A percentile compares a stretch with the other conserved stretches of the same genome.
phyloP scores from a whole-genome alignment of 2,329 filamentous ascomycete genomes.

The Stemphylium lycopersici region DNA sequence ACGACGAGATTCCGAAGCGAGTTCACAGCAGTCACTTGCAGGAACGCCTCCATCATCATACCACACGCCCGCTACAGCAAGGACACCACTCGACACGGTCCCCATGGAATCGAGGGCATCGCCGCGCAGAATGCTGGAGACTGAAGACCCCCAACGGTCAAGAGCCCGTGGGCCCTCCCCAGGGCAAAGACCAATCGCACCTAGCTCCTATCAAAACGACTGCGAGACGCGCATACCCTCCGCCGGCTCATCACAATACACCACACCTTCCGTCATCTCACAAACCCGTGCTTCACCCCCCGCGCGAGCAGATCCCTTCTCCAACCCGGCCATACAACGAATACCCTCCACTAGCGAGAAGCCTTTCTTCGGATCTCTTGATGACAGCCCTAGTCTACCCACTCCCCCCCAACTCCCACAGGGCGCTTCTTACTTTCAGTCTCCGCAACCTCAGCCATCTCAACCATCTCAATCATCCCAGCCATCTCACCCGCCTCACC shows the following conservation, averaged over 20 bases:
- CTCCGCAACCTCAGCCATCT: conserved; percentile 11
- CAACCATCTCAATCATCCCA: conserved; percentile 6
- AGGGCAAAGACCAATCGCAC: conserved; percentile 33
- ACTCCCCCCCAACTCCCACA: conserved; percentile 34
- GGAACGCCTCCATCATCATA: conserved; percentile 36
- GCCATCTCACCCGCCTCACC: too few species aligned
- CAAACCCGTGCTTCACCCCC: conserved; percentile 28
- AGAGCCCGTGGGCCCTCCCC: conserved; percentile 40
- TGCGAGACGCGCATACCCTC: conserved; percentile 35
- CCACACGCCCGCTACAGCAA: conserved; percentile 22
- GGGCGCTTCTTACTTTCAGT: conserved; percentile 14
- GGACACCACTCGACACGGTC: conserved; percentile 30
- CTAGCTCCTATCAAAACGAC: conserved; percentile 32
- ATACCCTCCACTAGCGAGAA: conserved; percentile 22
- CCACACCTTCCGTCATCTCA: conserved; percentile 31
- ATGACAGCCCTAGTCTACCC: conserved; percentile 28
- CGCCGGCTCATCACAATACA: conserved; percentile 36
- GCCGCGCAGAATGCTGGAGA: conserved; percentile 21
- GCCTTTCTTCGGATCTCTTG: conserved; percentile 21
- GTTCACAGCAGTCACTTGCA: conserved; percentile 28
- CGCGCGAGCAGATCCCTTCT: conserved; percentile 27
- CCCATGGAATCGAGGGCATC: conserved; percentile 18
- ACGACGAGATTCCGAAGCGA: conserved; percentile 41
- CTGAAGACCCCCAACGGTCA: conserved; percentile 40
- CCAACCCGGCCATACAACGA: conserved; percentile 25